phyloP scores from a whole-genome alignment of 139 green algal genomes.

The Tetradesmus lagerheimii region DNA sequence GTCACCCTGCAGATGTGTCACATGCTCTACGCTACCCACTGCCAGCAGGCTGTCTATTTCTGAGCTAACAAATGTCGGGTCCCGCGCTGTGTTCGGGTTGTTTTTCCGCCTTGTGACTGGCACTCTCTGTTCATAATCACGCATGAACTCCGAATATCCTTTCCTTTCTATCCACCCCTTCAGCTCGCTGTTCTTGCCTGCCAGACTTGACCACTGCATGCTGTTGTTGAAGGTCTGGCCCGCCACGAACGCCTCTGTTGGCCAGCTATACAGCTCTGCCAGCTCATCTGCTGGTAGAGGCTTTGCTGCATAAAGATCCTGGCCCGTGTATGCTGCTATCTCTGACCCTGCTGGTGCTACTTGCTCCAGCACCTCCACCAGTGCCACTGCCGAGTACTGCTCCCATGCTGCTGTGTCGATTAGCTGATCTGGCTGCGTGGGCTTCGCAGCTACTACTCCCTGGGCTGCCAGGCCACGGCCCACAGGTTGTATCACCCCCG shows the following conservation, averaged over 20 bases:
- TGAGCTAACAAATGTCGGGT: background rate
- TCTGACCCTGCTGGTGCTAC: background rate
- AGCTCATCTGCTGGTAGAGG: background rate
- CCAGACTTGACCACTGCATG: background rate
- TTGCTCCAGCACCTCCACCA: background rate
- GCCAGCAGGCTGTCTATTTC: background rate
- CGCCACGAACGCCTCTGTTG: background rate
- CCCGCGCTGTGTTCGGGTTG: constrained; percentile 1
- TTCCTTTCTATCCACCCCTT: background rate
- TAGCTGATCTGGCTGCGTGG: background rate
- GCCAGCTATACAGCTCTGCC: background rate
- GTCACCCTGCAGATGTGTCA: background rate
- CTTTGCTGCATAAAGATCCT: background rate
- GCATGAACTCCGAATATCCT: constrained; percentile 14
- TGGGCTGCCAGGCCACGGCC: background rate
- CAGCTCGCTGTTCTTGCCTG: background rate
- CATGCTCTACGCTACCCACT: background rate
- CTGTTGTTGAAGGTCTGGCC: background rate
- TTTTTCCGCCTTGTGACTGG: background rate
- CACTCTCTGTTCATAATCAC: background rate
- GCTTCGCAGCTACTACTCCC: background rate
- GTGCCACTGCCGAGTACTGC: background rate
- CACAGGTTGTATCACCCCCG: background rate
- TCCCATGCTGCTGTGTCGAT: background rate
- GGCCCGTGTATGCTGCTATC: background rate